phyloP scores from a whole-genome alignment of 2,329 filamentous ascomycete species.

The Alternaria angustiovoidea region DNA sequence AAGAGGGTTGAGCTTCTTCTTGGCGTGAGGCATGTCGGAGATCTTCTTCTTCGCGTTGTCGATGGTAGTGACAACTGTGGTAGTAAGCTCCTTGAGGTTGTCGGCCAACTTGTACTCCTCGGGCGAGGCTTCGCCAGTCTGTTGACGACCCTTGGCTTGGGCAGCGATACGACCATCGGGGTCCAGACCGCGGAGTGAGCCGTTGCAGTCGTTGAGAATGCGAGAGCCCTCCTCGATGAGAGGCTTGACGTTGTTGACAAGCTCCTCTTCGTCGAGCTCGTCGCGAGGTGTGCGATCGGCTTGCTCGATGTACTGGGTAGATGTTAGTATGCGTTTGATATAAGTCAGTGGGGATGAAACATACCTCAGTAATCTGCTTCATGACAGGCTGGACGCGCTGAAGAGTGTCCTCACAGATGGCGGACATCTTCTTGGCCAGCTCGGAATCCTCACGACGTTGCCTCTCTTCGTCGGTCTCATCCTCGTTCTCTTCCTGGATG shows the following conservation, averaged over 20 bases:
- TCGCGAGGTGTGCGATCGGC: conserved; percentile 84
- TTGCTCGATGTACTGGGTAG: conserved; percentile 73
- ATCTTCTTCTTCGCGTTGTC: conserved; percentile 90
- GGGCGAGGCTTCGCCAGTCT: conserved; percentile 76
- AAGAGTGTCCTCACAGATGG: conserved; percentile 77
- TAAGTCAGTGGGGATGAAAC: conserved; percentile 25
- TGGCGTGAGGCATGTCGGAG: conserved; percentile 89
- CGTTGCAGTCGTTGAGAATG: conserved; percentile 86
- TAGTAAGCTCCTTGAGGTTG: conserved; percentile 83
- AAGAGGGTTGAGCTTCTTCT: conserved; percentile 92
- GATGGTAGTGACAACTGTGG: conserved; percentile 80
- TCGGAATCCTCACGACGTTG: conserved; percentile 71
- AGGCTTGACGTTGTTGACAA: conserved; percentile 86
- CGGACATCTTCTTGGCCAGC: conserved; percentile 78
- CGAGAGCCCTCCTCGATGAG: conserved; percentile 85
- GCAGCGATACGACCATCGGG: conserved; percentile 86
- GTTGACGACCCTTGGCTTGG: conserved; percentile 82
- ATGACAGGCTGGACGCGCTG: conserved; percentile 85
- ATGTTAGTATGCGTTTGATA: conserved; percentile 34
- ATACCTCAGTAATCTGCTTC: conserved; percentile 82
- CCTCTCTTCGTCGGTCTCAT: conserved; percentile 57
- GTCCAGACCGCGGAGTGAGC: conserved; percentile 84
- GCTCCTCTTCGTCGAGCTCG: conserved; percentile 87
- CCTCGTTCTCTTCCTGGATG: conserved; percentile 64
- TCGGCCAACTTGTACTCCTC: conserved; percentile 89